Conservation (phyloP, 345 rosid species). For the Orychophragmus violaceus region DNA sequence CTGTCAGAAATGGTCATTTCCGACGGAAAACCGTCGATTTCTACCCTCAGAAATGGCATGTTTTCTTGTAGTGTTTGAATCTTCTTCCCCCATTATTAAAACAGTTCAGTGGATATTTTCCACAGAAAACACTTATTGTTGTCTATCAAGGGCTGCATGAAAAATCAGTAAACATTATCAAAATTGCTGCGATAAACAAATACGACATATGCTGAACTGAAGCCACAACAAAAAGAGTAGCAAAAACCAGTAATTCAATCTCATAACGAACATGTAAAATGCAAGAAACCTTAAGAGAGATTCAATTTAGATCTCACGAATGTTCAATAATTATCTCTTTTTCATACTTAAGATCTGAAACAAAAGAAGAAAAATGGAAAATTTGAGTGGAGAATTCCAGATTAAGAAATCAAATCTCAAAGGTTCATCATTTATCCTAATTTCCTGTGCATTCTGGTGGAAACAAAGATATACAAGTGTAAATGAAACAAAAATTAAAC, state of each 20-base stretch:
- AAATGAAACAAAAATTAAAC: too few species aligned
- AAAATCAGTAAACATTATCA: background rate
- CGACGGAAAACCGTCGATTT: too few species aligned
- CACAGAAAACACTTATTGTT: background rate
- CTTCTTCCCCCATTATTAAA: slow-evolving; percentile 53
- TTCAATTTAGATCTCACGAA: background rate
- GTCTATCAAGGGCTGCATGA: slow-evolving; percentile 18
- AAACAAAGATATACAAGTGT: too few species aligned
- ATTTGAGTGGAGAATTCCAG: too few species aligned
- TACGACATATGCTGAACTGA: background rate
- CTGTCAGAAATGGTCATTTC: too few species aligned
- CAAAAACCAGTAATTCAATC: background rate
- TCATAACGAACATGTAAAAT: background rate
- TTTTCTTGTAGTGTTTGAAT: too few species aligned
- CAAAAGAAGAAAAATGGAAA: too few species aligned
- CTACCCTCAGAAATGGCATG: too few species aligned
- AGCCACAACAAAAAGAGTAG: background rate
- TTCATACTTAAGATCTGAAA: too few species aligned
- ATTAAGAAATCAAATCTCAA: too few species aligned
- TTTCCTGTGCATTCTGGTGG: too few species aligned
- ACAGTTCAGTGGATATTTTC: slow-evolving; percentile 3
- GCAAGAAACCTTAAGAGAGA: background rate
- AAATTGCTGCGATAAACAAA: background rate
- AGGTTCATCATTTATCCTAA: too few species aligned
- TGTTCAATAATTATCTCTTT: background rate